Conservation (phyloP, 257 asterid genomes). For the Paraleonurus japonicus region DNA sequence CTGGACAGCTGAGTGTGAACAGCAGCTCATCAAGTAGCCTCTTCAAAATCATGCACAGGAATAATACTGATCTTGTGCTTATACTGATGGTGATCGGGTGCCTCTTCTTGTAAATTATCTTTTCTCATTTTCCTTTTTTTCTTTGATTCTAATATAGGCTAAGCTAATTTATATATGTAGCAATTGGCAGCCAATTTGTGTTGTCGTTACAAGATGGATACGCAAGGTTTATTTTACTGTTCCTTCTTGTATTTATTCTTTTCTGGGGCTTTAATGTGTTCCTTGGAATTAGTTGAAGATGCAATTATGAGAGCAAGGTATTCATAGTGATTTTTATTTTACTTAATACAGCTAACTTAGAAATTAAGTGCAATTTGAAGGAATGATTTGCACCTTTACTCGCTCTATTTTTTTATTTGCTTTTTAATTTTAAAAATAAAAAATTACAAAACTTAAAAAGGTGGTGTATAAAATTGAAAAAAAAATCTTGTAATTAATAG, state of each 20-base stretch:
- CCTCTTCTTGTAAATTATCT: constrained; percentile 38
- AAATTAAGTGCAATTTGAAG: neutral
- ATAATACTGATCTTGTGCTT: constrained; percentile 23
- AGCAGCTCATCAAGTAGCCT: constrained; percentile 42
- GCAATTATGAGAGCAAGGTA: neutral
- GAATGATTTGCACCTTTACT: too few species aligned
- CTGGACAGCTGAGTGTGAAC: constrained; percentile 66
- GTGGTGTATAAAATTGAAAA: too few species aligned
- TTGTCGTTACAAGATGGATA: constrained; percentile 3
- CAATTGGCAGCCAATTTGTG: constrained; percentile 32
- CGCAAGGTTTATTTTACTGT: neutral
- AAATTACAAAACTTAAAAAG: too few species aligned
- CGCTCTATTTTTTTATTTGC: too few species aligned
- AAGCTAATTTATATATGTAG: constrained; percentile 27
- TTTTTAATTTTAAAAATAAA: too few species aligned
- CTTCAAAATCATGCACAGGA: constrained; percentile 14
- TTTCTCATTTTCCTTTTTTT: neutral
- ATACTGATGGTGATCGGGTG: constrained; percentile 30
- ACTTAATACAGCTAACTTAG: neutral
- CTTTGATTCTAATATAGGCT: constrained; percentile 5
- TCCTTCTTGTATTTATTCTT: neutral
- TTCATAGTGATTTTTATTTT: neutral
- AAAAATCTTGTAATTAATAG: too few species aligned
- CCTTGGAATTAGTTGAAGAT: constrained; percentile 4
- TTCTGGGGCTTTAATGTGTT: neutral